Conservation (phyloP, 2,329 filamentous ascomycete species). For the Didymella arachidicola region DNA sequence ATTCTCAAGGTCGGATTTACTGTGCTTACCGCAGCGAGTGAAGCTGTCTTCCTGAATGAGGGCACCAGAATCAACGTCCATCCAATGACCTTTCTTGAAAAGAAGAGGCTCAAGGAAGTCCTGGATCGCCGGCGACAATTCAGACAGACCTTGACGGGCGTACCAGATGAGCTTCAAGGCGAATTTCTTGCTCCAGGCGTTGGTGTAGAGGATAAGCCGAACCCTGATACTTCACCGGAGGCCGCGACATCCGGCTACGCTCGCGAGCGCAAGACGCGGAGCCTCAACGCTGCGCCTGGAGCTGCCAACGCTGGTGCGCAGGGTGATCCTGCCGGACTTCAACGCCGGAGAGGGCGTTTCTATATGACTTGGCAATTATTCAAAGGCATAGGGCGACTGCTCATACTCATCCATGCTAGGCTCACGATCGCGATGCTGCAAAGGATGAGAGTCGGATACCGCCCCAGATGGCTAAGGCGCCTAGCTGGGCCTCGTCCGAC, state of each 20-base stretch:
- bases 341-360: constrained; percentile 81
- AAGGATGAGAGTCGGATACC: constrained; percentile 66
- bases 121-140: constrained; percentile 59
- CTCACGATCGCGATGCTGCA: constrained; percentile 63
- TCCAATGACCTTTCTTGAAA: constrained; percentile 88
- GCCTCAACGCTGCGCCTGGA: constrained; percentile 35
- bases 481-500: constrained; percentile 54
- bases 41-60: constrained; percentile 95
- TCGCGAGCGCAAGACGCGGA: constrained; percentile 70
- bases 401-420: constrained; percentile 66
- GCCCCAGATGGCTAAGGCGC: constrained; percentile 70
- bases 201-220: constrained; percentile 45
- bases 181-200: constrained; percentile 50
- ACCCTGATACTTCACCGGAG: constrained; percentile 43
- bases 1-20: constrained; percentile 86
- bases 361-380: constrained; percentile 78
- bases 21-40: constrained; percentile 89
- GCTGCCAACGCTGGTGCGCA: constrained; percentile 39
- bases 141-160: constrained; percentile 45
- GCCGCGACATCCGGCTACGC: constrained; percentile 63
- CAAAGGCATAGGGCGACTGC: constrained; percentile 73
- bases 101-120: constrained; percentile 80
- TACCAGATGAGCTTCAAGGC: constrained; percentile 55
- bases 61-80: constrained; percentile 77
- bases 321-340: constrained; percentile 76